Conservation (phyloP, 192 early-diverging fungal species). For the Coemansia sp. region DNA sequence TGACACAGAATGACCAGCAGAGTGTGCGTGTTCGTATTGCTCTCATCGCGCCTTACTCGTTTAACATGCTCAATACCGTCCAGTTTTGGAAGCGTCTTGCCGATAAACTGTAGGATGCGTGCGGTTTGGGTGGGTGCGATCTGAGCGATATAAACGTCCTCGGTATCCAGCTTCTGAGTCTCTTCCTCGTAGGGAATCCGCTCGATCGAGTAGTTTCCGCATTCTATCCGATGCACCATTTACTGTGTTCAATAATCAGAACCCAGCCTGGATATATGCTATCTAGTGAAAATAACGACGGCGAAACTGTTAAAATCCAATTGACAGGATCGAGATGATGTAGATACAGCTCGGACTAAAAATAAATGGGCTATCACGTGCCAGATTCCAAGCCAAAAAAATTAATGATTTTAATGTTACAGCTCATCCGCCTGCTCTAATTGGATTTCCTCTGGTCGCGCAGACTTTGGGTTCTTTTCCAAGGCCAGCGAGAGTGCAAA, state of each 20-base stretch:
- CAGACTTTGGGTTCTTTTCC: conserved; percentile 10
- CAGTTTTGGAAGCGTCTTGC: conserved; percentile 20
- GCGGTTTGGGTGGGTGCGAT: conserved; percentile 16
- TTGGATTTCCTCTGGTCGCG: conserved; percentile 1
- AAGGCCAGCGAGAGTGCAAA: conserved; percentile 52
- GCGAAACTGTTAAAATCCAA: too few relatives aligned
- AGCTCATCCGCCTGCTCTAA: conserved; percentile 3
- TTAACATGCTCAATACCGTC: conserved; percentile 40
- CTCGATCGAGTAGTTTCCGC: conserved; percentile 8
- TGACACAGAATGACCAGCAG: conserved; percentile 35
- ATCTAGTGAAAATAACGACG: too few relatives aligned
- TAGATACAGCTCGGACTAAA: too few relatives aligned
- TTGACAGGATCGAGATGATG: too few relatives aligned
- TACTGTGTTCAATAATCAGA: not conserved
- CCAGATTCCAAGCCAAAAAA: too few relatives aligned
- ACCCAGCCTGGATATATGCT: too few relatives aligned
- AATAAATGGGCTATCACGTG: conserved; percentile 3
- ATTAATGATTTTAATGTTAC: too few relatives aligned
- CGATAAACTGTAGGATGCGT: conserved; percentile 15
- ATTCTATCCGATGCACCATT: not conserved
- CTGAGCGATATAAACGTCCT: conserved; percentile 19
- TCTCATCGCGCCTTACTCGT: conserved; percentile 16
- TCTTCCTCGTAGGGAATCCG: conserved; percentile 34
- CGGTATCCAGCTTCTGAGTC: conserved; percentile 27
- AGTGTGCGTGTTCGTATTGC: not conserved